Evolutionary conservation across 805 yeast species (phyloP).

Genomic region (Hanseniaspora thailandica): DNA sequence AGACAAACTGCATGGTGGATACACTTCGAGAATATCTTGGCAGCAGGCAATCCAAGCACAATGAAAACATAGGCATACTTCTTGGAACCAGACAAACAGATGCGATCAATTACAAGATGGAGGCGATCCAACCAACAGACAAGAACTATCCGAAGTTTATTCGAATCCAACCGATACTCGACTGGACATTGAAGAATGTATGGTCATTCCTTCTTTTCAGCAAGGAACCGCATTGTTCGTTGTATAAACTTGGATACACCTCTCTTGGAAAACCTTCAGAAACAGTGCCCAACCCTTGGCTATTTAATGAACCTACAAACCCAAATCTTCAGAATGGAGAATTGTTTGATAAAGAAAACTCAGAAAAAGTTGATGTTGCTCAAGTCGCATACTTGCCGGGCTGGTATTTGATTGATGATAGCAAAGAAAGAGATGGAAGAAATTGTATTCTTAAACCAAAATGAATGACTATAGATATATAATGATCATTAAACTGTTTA

Average conservation of each 20-base stretch:
- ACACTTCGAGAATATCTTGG: neutral
- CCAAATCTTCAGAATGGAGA: slow-evolving; percentile 15
- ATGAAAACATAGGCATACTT: slow-evolving; percentile 52
- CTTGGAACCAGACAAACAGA: slow-evolving; percentile 85
- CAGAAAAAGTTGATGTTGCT: neutral
- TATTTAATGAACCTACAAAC: slow-evolving; percentile 23
- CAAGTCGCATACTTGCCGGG: slow-evolving; percentile 23
- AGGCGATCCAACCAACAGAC: slow-evolving; percentile 58
- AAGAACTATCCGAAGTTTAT: slow-evolving; percentile 83
- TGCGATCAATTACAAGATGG: slow-evolving; percentile 52
- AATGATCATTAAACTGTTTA: neutral
- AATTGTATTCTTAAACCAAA: neutral
- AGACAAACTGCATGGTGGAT: neutral
- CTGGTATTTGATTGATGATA: slow-evolving; percentile 27
- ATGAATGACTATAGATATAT: neutral
- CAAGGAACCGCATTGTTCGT: slow-evolving; percentile 53
- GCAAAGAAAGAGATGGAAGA: slow-evolving; percentile 28
- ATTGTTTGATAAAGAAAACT: slow-evolving; percentile 16
- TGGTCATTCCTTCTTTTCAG: slow-evolving; percentile 68
- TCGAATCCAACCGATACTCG: slow-evolving; percentile 76
- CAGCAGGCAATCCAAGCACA: neutral
- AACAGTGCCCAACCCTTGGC: slow-evolving; percentile 61
- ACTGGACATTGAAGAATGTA: slow-evolving; percentile 73
- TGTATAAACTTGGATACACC: slow-evolving; percentile 80
- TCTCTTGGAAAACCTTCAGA: slow-evolving; percentile 70